phyloP scores from a whole-genome alignment of 177 flowering plant genomes.

The Vitis hybrid region DNA sequence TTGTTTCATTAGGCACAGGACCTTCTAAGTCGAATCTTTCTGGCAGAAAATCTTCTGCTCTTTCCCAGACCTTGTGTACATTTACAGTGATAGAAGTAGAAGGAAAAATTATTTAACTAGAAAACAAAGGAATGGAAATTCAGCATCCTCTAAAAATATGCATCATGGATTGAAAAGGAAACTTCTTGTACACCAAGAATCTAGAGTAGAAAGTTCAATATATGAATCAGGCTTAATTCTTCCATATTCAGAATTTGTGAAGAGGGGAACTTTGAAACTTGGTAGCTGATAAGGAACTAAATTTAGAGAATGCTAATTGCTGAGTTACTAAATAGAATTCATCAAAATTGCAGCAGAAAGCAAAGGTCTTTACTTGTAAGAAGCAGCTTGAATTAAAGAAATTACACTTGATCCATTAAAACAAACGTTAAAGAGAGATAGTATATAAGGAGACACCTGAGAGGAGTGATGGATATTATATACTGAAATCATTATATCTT shows the following conservation, averaged over 20 bases:
- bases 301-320: background rate
- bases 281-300: background rate
- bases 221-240: too few relatives aligned
- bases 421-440: background rate
- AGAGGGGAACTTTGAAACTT: background rate
- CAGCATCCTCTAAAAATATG: too few relatives aligned
- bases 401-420: background rate
- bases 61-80: constrained; percentile 81
- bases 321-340: background rate
- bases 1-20: constrained; percentile 87
- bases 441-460: constrained; percentile 48
- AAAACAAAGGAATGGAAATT: too few relatives aligned
- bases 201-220: background rate
- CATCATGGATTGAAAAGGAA: background rate
- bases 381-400: background rate
- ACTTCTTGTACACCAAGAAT: background rate
- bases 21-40: constrained; percentile 84
- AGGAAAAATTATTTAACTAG: background rate
- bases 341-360: background rate
- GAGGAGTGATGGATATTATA: constrained; percentile 90
- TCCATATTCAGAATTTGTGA: too few relatives aligned
- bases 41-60: constrained; percentile 85
- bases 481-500: constrained; percentile 96
- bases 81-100: background rate
- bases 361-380: background rate